phyloP scores from a whole-genome alignment of 352 stramenopile species.

The Pythium coloratum region DNA sequence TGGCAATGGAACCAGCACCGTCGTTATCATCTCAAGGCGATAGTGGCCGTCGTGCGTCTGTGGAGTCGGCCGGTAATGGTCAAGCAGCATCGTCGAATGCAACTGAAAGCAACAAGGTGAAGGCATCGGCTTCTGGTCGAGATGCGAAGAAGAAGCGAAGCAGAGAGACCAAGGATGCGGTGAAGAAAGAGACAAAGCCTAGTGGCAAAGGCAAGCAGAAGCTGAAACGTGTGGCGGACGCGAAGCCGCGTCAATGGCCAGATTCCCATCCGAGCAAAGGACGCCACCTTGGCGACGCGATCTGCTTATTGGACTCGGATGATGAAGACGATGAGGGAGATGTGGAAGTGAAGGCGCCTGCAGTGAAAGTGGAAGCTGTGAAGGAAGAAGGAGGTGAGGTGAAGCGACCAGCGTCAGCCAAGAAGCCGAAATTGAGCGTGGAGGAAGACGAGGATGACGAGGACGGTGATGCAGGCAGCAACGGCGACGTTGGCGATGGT shows the following conservation, averaged over 20 bases:
- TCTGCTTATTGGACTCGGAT: slow-evolving; percentile 17
- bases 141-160: not conserved
- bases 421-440: not conserved
- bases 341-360: not conserved
- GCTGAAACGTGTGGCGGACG: not conserved
- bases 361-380: too few species aligned
- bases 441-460: slow-evolving; percentile 7
- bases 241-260: slow-evolving; percentile 1
- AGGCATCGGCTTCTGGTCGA: not conserved
- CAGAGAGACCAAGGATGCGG: not conserved
- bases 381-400: too few species aligned
- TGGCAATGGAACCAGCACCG: not conserved
- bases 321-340: slow-evolving; percentile 5
- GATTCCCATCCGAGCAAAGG: slow-evolving; percentile 5
- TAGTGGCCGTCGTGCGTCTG: too few species aligned
- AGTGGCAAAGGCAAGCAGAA: slow-evolving; percentile 3
- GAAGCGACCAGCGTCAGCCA: not conserved
- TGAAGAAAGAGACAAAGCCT: not conserved
- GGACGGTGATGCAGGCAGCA: slow-evolving; percentile 12
- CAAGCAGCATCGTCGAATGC: too few species aligned
- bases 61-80: too few species aligned
- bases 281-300: slow-evolving; percentile 11
- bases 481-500: slow-evolving; percentile 10
- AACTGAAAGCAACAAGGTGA: not conserved
- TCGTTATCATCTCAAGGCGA: too few species aligned